Percentiles rank a stretch among this genome's conserved stretches.
Evolutionary conservation across 1,284 basidiomycete species (phyloP).

Genomic region (Pseudozyma sp.): DNA sequence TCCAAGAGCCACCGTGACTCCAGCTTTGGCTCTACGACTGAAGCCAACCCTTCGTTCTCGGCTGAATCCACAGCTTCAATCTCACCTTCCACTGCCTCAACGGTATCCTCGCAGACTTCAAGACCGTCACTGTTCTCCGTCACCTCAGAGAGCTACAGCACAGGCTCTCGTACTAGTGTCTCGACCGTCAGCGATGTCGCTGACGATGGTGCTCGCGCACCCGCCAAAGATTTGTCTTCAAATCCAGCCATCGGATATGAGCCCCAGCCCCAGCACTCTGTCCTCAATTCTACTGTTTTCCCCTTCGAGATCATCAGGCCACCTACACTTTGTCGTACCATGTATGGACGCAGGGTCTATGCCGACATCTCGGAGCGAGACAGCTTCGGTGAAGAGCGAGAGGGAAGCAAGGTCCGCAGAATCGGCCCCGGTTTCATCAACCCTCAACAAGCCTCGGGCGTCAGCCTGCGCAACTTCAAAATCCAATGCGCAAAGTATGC

Average conservation of each 20-base stretch:
- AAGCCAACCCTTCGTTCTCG: conserved; percentile 6
- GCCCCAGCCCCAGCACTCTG: conserved; percentile 52
- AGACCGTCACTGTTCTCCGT: conserved; percentile 54
- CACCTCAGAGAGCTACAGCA: conserved; percentile 34
- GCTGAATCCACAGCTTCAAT: conserved; percentile 21
- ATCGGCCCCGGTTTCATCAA: conserved; percentile 40
- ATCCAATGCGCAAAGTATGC: conserved; percentile 79
- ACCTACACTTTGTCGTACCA: conserved; percentile 32
- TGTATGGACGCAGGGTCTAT: conserved; percentile 35
- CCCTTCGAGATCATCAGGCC: conserved; percentile 54
- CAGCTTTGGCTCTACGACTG: conserved; percentile 6
- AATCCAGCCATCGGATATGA: conserved; percentile 15
- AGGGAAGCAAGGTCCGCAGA: conserved; percentile 21
- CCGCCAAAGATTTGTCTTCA: conserved; percentile 10
- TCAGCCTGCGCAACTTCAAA: conserved; percentile 64
- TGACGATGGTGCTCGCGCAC: conserved; percentile 19
- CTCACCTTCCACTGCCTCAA: conserved; percentile 50
- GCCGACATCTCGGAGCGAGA: conserved; percentile 23
- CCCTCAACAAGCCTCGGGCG: conserved; percentile 53
- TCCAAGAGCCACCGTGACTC: conserved; percentile 7
- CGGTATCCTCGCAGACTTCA: conserved; percentile 42
- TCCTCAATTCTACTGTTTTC: conserved; percentile 60
- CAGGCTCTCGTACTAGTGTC: conserved; percentile 42
- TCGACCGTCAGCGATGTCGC: conserved; percentile 38
- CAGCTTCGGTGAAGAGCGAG: conserved; percentile 22